Percentiles rank a stretch among this genome's conserved stretches.
phyloP scores from a whole-genome alignment of 306 rosid genomes.

The Trichosanthes truncata region DNA sequence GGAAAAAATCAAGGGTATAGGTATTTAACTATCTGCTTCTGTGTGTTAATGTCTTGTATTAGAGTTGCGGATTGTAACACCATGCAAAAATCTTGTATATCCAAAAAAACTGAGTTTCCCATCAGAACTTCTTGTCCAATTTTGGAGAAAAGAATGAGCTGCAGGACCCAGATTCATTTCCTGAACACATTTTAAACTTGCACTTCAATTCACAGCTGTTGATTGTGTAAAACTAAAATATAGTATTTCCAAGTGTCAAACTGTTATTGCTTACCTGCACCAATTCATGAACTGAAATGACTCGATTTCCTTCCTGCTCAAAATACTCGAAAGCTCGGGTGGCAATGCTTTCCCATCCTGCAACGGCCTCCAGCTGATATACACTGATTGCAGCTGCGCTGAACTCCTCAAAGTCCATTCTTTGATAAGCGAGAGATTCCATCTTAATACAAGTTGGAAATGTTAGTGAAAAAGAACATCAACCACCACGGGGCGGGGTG shows the following conservation, averaged over 20 bases:
- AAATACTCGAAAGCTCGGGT: conserved; percentile 55
- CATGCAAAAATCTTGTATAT: conserved; percentile 82
- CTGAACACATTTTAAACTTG: conserved; percentile 31
- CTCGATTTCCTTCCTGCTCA: conserved; percentile 68
- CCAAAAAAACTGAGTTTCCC: conserved; percentile 83
- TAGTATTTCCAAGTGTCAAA: neutral
- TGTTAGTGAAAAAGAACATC: neutral
- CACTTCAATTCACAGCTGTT: neutral
- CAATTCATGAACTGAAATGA: conserved; percentile 69
- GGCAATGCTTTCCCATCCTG: conserved; percentile 76
- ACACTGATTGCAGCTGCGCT: conserved; percentile 79
- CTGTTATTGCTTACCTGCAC: conserved; percentile 64
- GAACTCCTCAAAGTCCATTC: conserved; percentile 83
- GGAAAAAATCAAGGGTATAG: neutral
- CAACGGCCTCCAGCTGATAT: conserved; percentile 87
- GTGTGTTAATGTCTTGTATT: conserved; percentile 8
- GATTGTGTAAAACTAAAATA: neutral
- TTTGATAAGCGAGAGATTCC: conserved; percentile 63
- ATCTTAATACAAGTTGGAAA: conserved; percentile 30
- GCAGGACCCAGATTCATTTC: conserved; percentile 80
- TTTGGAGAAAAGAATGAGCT: conserved; percentile 53
- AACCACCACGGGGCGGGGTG: neutral
- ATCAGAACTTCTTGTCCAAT: conserved; percentile 81
- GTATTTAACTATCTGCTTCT: neutral
- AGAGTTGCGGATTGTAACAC: conserved; percentile 36